phyloP scores from a whole-genome alignment of 495 filamentous ascomycete genomes.

The Penicillium longicatenatum region DNA sequence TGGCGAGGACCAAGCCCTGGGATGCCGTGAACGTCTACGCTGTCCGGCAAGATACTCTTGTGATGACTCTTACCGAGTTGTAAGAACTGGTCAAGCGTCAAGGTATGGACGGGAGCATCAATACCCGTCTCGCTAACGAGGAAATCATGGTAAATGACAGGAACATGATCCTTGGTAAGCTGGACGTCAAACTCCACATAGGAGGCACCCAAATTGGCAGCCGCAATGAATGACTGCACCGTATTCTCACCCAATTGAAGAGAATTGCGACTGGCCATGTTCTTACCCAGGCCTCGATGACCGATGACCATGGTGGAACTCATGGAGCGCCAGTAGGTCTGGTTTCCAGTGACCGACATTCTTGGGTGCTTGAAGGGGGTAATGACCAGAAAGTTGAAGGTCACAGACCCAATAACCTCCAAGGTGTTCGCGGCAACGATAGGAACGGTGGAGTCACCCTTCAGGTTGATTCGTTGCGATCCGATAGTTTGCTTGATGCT shows the following conservation, averaged over 20 bases:
- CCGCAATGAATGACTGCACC: conserved; percentile 90
- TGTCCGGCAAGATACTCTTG: conserved; percentile 16
- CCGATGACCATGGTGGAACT: conserved; percentile 87
- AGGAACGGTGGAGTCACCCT: conserved; percentile 91
- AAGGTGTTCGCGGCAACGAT: conserved; percentile 79
- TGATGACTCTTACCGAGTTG: conserved; percentile 64
- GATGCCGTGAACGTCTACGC: conserved; percentile 20
- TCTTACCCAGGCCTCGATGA: conserved; percentile 91
- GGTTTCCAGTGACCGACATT: conserved; percentile 83
- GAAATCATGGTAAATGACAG: conserved; percentile 99
- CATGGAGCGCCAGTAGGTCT: conserved; percentile 94
- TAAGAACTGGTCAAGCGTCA: conserved; percentile 91
- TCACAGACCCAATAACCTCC: conserved; percentile 89
- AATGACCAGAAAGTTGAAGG: conserved; percentile 95
- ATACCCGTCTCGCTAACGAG: conserved; percentile 97
- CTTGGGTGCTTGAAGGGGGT: conserved; percentile 93
- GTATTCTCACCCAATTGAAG: conserved; percentile 97
- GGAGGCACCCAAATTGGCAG: conserved; percentile 86
- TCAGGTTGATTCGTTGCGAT: conserved; percentile 77
- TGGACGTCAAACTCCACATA: conserved; percentile 97
- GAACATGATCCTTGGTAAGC: conserved; percentile 96
- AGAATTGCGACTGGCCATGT: conserved; percentile 75
- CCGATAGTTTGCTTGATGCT: conserved; percentile 82
- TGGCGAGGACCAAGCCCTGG: conserved; percentile 31
- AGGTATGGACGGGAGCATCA: conserved; percentile 92